Evolutionary conservation across 2,329 filamentous ascomycete species (phyloP).

Genomic region (Biscogniauxia marginata): DNA sequence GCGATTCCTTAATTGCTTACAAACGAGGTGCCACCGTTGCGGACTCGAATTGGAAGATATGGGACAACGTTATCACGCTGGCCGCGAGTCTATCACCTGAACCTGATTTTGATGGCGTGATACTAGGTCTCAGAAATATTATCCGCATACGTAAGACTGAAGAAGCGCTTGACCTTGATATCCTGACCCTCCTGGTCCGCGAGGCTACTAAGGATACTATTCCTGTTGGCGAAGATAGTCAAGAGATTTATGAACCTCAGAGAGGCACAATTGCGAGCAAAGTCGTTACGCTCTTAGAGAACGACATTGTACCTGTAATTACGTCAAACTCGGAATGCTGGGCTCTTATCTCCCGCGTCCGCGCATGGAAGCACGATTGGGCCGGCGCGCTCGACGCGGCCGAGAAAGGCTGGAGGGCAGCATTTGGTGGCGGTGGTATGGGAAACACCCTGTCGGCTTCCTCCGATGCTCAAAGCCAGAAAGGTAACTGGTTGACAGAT

Average conservation of each 20-base stretch:
- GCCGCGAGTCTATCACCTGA: conserved; percentile 70
- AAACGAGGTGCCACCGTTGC: conserved; percentile 84
- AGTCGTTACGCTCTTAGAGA: conserved; percentile 71
- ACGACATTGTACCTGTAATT: conserved; percentile 75
- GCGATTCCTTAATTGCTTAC: conserved; percentile 78
- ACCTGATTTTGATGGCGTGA: conserved; percentile 70
- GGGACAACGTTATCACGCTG: conserved; percentile 93
- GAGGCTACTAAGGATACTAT: conserved; percentile 53
- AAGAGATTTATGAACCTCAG: conserved; percentile 40
- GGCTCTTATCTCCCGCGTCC: conserved; percentile 68
- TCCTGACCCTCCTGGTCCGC: conserved; percentile 70
- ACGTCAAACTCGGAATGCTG: conserved; percentile 77
- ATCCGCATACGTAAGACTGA: conserved; percentile 78
- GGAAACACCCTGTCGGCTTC: conserved; percentile 46
- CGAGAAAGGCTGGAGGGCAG: conserved; percentile 86
- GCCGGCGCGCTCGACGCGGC: conserved; percentile 74
- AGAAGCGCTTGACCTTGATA: conserved; percentile 70
- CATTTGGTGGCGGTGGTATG: conserved; percentile 54
- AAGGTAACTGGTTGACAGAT: conserved; percentile 52
- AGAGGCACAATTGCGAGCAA: conserved; percentile 62
- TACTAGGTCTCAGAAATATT: conserved; percentile 72
- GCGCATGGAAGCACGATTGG: conserved; percentile 71
- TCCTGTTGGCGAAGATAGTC: conserved; percentile 27
- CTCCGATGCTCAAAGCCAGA: conserved; percentile 16
- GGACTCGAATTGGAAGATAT: conserved; percentile 86